Evolutionary conservation across 352 stramenopile genomes (phyloP), one percentile per base, ranked within the genome.

Genomic region (Phytophthora meadii): DNA sequence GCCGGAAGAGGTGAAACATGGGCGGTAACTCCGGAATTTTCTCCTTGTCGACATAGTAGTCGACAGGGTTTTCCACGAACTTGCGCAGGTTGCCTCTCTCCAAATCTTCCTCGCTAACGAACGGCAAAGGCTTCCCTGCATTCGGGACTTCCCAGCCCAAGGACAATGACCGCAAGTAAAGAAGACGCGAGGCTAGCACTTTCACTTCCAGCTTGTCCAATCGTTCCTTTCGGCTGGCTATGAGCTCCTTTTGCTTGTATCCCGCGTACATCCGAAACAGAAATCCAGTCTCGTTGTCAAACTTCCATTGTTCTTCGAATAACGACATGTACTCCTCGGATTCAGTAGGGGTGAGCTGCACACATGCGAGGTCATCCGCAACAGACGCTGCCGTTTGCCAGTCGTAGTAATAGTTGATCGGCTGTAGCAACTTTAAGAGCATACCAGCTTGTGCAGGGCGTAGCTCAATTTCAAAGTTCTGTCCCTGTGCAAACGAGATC

Each of bases 141-240:
- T 76, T 76, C 10, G 88, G 88, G 42, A 96, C 74, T 19, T 77
- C 61, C 84, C 84, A 95, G 25, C 65, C 75, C 7, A 95, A 65
- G 19, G 84, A 74, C 24, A 83, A 24, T 0, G 78, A 80, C 5
- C 88, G 79, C 55, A 95, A 61, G 27, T 86, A 81, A 1, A 96
- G 61, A 15, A 95, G 32, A 8, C 73, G 79, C 9, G 61, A 83
- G 6, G 83, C 81, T 1, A 94, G 72, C n/a, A 84, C 46, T 8
- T 80, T 92, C 0, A 50, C 8, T 65, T 95, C 83, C 15, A 95
- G 54, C 8, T 78, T 77, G 4, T 72, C 61, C n/a, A 95, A 56
- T 0, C 78, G 76, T 27, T 54, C 34, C 11, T 68, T 70, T 2
- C 87, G 81, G 14, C 58, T 61, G 11, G 46, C 28, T 24, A 93